Percentiles rank a stretch among this genome's conserved stretches.
phyloP scores from a whole-genome alignment of 106 monocot genomes.

The Alisma plantagoaquatica region DNA sequence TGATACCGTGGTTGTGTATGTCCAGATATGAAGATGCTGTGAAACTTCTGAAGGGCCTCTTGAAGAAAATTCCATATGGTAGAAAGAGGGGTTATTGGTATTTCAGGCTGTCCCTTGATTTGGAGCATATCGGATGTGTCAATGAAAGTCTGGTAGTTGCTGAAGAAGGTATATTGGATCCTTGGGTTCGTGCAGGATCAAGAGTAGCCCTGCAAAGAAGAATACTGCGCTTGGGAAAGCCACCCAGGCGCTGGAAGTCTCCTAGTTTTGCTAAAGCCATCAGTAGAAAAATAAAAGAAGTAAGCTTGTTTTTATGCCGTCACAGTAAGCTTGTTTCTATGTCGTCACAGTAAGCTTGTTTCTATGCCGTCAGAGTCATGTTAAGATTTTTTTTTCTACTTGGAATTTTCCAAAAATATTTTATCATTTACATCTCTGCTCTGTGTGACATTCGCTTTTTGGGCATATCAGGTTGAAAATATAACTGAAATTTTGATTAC shows the following conservation, averaged over 20 bases:
- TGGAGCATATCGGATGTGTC: constrained; percentile 61
- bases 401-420: no score
- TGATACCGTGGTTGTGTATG: no score
- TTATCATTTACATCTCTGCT: no score
- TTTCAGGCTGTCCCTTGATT: constrained; percentile 77
- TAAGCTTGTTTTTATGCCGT: constrained; percentile 16
- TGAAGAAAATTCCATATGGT: constrained; percentile 37
- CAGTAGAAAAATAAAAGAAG: constrained; percentile 67
- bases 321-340: no score
- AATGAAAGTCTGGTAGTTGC: constrained; percentile 84
- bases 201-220: constrained; percentile 81
- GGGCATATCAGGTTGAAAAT: no score
- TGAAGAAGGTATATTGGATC: constrained; percentile 74
- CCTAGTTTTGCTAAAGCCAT: constrained; percentile 64
- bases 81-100: constrained; percentile 81
- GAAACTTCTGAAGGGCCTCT: constrained; percentile 52
- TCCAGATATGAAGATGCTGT: constrained; percentile 80
- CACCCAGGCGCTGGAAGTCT: constrained; percentile 82
- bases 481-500: no score
- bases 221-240: constrained; percentile 63
- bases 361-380: no score
- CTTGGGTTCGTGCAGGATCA: constrained; percentile 90
- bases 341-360: no score
- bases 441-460: no score
- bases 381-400: no score